Evolutionary conservation across 2,329 filamentous ascomycete species (phyloP).

Genomic region (Diplodia sapinea): DNA sequence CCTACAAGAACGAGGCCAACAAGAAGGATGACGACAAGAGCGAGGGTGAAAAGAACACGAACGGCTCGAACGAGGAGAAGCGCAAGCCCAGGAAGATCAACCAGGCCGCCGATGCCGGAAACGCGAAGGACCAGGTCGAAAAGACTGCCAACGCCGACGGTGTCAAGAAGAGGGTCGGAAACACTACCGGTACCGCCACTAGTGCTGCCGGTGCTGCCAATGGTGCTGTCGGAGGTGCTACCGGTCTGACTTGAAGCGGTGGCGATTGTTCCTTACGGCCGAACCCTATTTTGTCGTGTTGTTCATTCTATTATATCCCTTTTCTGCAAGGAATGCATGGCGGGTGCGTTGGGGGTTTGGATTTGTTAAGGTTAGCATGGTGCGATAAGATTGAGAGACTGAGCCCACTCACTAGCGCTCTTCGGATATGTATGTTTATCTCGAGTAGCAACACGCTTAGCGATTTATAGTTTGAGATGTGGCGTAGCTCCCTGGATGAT

Average conservation of each 20-base stretch:
- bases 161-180: constrained; percentile 27
- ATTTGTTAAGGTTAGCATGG: not conserved
- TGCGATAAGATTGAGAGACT: not conserved
- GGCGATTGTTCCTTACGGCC: not conserved
- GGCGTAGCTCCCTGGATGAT: not conserved
- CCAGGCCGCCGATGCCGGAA: constrained; percentile 34
- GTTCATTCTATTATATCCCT: not conserved
- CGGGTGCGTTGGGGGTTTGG: not conserved
- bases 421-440: not conserved
- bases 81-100: not conserved
- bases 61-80: constrained; percentile 3
- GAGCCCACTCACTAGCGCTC: not conserved
- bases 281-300: not conserved
- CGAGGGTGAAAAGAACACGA: constrained; percentile 1
- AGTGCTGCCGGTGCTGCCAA: constrained; percentile 36
- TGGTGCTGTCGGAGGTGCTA: constrained; percentile 38
- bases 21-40: constrained; percentile 25
- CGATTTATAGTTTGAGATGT: not conserved
- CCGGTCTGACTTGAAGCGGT: constrained; percentile 34
- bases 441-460: not conserved
- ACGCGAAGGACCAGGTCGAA: constrained; percentile 19
- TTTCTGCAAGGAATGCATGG: not conserved
- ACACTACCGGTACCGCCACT: constrained; percentile 26
- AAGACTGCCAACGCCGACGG: constrained; percentile 32
- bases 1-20: not conserved